Conservation (phyloP, 306 rosid genomes). For the Vicia faba region DNA sequence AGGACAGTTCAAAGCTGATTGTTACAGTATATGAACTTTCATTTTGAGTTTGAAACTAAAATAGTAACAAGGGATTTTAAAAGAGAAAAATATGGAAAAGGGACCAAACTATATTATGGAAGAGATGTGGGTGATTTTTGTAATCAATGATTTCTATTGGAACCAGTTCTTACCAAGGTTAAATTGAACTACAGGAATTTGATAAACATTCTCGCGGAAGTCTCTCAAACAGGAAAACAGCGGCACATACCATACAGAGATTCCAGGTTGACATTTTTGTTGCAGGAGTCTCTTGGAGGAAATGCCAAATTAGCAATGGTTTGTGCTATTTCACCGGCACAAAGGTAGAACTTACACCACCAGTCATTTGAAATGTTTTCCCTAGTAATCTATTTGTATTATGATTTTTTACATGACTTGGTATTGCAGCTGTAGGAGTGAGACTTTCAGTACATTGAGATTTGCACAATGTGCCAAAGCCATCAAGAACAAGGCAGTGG, state of each 20-base stretch:
- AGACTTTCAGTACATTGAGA: constrained; percentile 93
- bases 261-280: constrained; percentile 88
- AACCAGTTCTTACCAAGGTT: constrained; percentile 32
- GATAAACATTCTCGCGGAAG: constrained; percentile 98
- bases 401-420: constrained; percentile 41
- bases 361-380: constrained; percentile 29
- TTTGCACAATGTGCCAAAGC: constrained; percentile 98
- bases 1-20: constrained; percentile 17
- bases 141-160: constrained; percentile 29
- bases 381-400: constrained; percentile 17
- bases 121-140: neutral
- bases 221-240: constrained; percentile 96
- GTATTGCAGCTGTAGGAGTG: constrained; percentile 85
- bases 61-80: neutral
- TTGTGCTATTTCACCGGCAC: constrained; percentile 96
- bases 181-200: constrained; percentile 74
- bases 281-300: constrained; percentile 99
- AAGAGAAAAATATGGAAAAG: constrained; percentile 9
- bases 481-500: constrained; percentile 96
- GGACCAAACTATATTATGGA: constrained; percentile 7
- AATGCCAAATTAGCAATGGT: constrained; percentile 99
- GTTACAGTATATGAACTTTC: constrained; percentile 3
- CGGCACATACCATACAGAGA: constrained; percentile 99
- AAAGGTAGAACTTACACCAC: constrained; percentile 56
- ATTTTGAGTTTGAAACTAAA: constrained; percentile 4